Evolutionary conservation across 1,139 yeast genomes (phyloP), one percentile per base, ranked within the genome.

Genomic region (Saccharomyces hybrid): DNA sequence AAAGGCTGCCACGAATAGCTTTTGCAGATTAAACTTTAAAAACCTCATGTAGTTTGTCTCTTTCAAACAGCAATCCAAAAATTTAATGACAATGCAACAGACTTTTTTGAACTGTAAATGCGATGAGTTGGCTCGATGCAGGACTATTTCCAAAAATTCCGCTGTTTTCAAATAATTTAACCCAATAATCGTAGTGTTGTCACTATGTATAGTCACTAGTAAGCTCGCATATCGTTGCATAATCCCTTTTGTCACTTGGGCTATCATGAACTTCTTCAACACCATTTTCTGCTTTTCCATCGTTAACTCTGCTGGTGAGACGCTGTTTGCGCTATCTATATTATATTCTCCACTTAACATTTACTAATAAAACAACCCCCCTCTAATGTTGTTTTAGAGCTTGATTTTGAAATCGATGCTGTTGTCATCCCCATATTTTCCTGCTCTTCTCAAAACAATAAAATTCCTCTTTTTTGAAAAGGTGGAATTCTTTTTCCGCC

Each of bases 71-170:
- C 62, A 57, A 26, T 61, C 61, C 28, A 64, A 51, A 52, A 66
- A 65, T 52, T 64, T 65, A 31, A 63, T 55, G 4, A 60, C 50
- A 46, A 65, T 59, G 48, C 65, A 62, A 52, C 68, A 64, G 4
- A 62, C 58, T 29, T 58, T 60, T 48, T 65, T 64, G 49, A 65
- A 64, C 47, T 64, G 67, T 14, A 53, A 42, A 32, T 54, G 51
- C 2, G 64, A 53, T 1, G 62, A 52, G 6, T 48, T 55, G 1
- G 62, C 58, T 48, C 69, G 57, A 11, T 42, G 51, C 29, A 63
- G 26, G 27, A 65, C 47, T 2, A 50, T 56, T 48, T 62, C 62
- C 28, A 59, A 31, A 49, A 60, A 57, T 12, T 50, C 42, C n/a
- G 47, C 11, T 28, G 51, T 32, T 11, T 32, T 50, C 53, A 16